phyloP scores from a whole-genome alignment of 2,329 filamentous ascomycete genomes.

The Ceratocystis lukuohia region DNA sequence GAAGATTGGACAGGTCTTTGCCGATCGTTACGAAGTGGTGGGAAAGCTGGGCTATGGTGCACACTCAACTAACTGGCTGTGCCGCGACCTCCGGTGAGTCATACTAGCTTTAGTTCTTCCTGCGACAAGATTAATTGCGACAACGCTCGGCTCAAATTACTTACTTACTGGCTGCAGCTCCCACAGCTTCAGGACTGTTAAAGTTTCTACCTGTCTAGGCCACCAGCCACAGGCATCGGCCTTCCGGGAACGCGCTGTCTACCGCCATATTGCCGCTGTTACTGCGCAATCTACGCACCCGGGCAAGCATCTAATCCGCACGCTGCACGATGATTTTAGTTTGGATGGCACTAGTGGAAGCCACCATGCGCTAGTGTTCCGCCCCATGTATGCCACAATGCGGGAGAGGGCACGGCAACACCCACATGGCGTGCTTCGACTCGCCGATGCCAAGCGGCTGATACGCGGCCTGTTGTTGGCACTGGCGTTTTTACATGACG shows the following conservation, averaged over 20 bases:
- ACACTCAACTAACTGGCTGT: constrained; percentile 24
- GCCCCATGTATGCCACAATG: constrained; percentile 16
- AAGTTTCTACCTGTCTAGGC: constrained; percentile 10
- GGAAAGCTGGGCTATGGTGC: constrained; percentile 24
- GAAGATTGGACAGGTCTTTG: constrained; percentile 22
- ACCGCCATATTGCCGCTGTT: constrained; percentile 10
- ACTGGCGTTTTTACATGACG: constrained; percentile 17
- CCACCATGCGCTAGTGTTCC: constrained; percentile 14
- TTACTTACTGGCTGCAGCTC: constrained; percentile 7
- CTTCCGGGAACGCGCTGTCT: constrained; percentile 5
- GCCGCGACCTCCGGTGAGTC: constrained; percentile 22
- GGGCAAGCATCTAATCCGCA: constrained; percentile 13
- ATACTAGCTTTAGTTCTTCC: not conserved
- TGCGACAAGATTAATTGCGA: not conserved
- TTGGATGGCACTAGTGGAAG: constrained; percentile 8
- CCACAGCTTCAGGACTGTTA: constrained; percentile 8
- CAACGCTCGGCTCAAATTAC: not conserved
- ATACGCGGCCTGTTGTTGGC: constrained; percentile 13
- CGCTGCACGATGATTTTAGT: constrained; percentile 13
- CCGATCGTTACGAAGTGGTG: constrained; percentile 22
- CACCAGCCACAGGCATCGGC: constrained; percentile 1
- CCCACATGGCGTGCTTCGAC: constrained; percentile 9
- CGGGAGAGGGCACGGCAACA: constrained; percentile 10
- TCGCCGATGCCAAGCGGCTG: constrained; percentile 5
- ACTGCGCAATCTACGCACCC: constrained; percentile 10